Evolutionary conservation across 305 asterid species (phyloP).

Genomic region (Ajuga reptans): DNA sequence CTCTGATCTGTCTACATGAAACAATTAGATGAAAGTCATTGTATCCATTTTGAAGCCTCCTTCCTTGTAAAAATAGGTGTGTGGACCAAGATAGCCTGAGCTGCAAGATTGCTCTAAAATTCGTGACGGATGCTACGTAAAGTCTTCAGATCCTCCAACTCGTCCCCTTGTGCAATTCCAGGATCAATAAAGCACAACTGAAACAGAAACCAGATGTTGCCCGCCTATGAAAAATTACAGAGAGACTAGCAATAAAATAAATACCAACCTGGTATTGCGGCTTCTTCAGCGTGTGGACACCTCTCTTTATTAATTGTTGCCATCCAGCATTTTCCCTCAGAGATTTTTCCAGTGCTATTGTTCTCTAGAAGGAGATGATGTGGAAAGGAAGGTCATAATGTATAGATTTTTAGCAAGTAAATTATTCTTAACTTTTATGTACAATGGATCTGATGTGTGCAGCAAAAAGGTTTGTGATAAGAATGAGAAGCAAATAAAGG

Average conservation of each 20-base stretch:
- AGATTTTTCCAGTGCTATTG: constrained; percentile 49
- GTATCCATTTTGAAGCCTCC: not conserved
- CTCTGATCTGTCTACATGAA: not conserved
- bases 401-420: not conserved
- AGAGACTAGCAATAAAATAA: not conserved
- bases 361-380: constrained; percentile 37
- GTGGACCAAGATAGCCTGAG: not conserved
- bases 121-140: constrained; percentile 41
- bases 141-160: constrained; percentile 55
- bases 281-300: constrained; percentile 65
- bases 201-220: constrained; percentile 16
- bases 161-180: constrained; percentile 62
- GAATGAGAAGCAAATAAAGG: not conserved
- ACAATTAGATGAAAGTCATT: not conserved
- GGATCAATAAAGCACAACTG: constrained; percentile 65
- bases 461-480: not conserved
- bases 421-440: not conserved
- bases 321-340: constrained; percentile 58
- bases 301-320: constrained; percentile 70
- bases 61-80: not conserved
- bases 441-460: not conserved
- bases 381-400: not conserved
- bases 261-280: constrained; percentile 57
- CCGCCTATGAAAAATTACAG: constrained; percentile 7
- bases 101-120: constrained; percentile 29